Percentiles rank a stretch among this genome's conserved stretches.
Conservation (phyloP, 768 basidiomycete species). For the Dendrothele bispora region DNA sequence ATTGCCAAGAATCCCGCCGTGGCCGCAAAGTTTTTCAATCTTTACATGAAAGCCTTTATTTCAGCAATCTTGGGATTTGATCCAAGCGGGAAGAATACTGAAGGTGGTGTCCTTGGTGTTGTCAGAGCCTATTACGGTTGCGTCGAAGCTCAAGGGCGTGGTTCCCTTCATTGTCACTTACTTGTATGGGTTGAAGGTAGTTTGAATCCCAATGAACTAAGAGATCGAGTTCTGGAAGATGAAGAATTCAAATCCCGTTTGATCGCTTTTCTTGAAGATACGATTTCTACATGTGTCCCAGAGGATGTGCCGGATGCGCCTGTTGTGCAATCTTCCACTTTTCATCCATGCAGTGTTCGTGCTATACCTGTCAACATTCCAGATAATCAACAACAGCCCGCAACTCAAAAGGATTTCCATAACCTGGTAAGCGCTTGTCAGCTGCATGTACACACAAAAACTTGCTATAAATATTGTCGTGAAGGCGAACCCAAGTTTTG, state of each 20-base stretch:
- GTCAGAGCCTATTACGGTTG: constrained; percentile 38
- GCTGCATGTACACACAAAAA: constrained; percentile 28
- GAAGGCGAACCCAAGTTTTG: constrained; percentile 22
- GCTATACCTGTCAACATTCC: constrained; percentile 4
- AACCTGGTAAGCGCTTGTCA: constrained; percentile 29
- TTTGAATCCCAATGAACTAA: constrained; percentile 30
- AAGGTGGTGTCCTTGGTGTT: constrained; percentile 32
- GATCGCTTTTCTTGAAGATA: constrained; percentile 22
- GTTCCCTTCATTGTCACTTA: constrained; percentile 41
- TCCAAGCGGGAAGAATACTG: background rate
- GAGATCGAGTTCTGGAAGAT: constrained; percentile 11
- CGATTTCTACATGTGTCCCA: constrained; percentile 25
- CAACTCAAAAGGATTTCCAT: constrained; percentile 19
- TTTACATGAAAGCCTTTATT: constrained; percentile 37
- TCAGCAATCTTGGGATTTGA: constrained; percentile 23
- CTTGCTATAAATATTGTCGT: constrained; percentile 39
- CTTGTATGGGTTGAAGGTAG: constrained; percentile 37
- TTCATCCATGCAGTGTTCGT: constrained; percentile 20
- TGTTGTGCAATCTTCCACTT: constrained; percentile 2
- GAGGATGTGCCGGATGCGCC: constrained; percentile 9
- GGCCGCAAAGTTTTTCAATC: constrained; percentile 41
- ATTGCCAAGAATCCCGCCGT: constrained; percentile 40
- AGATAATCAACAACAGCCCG: background rate
- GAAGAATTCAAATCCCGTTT: constrained; percentile 16
- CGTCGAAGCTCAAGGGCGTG: constrained; percentile 38